phyloP scores from a whole-genome alignment of 2,329 filamentous ascomycete genomes.

The Claviceps citrina region DNA sequence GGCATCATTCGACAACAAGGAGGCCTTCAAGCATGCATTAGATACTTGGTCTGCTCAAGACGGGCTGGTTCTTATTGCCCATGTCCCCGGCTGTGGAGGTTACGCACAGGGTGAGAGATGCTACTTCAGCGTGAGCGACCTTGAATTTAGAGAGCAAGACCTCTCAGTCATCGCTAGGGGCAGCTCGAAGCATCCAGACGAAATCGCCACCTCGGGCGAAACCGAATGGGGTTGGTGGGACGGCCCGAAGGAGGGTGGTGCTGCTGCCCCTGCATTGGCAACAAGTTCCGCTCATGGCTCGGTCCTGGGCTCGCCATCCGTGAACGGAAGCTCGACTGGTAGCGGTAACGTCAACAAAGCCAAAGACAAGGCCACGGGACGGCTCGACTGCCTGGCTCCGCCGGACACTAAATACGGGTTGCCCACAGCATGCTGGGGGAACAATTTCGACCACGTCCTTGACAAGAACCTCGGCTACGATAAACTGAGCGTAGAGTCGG shows the following conservation, averaged over 20 bases:
- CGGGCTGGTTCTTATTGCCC: slow-evolving; percentile 14
- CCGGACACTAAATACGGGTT: slow-evolving; percentile 1
- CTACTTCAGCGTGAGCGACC: slow-evolving; percentile 14
- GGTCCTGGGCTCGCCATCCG: neutral
- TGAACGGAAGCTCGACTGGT: neutral
- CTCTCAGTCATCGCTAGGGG: slow-evolving; percentile 10
- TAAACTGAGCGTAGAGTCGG: slow-evolving; percentile 6
- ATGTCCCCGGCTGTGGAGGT: slow-evolving; percentile 13
- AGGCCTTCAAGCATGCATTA: slow-evolving; percentile 11
- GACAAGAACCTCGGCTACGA: slow-evolving; percentile 3
- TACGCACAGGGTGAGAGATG: slow-evolving; percentile 15
- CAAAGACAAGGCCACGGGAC: neutral
- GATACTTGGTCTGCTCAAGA: slow-evolving; percentile 10
- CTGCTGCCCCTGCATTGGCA: neutral
- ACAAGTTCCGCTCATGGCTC: neutral
- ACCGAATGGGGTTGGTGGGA: slow-evolving; percentile 15
- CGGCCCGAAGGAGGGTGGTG: slow-evolving; percentile 1
- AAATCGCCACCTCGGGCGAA: slow-evolving; percentile 11
- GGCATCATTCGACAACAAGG: slow-evolving; percentile 9
- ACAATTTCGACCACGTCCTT: slow-evolving; percentile 4
- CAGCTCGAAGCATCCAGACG: slow-evolving; percentile 10
- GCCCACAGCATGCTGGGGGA: slow-evolving; percentile 4
- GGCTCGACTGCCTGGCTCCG: neutral
- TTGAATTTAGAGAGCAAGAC: slow-evolving; percentile 8
- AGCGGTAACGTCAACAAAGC: neutral